Conservation (phyloP, 257 asterid species). For the Gentiana dahurica region DNA sequence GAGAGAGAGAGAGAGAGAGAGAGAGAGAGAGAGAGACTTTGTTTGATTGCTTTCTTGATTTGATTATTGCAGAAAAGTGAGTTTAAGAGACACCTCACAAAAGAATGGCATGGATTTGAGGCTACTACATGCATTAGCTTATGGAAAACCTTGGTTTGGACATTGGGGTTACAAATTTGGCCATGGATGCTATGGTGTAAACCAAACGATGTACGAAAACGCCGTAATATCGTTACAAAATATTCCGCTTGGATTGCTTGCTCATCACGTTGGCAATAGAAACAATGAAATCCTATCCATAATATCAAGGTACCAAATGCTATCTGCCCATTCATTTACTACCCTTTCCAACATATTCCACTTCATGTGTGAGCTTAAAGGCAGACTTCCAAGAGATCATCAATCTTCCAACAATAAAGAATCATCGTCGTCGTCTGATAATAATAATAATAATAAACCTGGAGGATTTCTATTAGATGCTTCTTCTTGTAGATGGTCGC, state of each 20-base stretch:
- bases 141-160: constrained; percentile 85
- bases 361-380: constrained; percentile 64
- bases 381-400: constrained; percentile 45
- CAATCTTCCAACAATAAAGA: constrained; percentile 4
- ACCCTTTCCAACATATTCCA: constrained; percentile 54
- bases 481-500: constrained; percentile 91
- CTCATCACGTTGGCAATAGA: constrained; percentile 28
- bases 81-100: constrained; percentile 57
- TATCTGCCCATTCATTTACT: constrained; percentile 58
- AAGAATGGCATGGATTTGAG: constrained; percentile 87
- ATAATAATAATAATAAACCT: too few relatives aligned
- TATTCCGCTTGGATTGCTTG: constrained; percentile 48
- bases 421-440: constrained; percentile 15
- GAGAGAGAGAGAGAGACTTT: too few relatives aligned
- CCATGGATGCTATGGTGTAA: constrained; percentile 63
- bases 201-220: constrained; percentile 37
- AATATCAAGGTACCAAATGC: constrained; percentile 51
- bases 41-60: too few relatives aligned
- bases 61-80: constrained; percentile 54
- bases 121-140: constrained; percentile 57
- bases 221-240: constrained; percentile 54
- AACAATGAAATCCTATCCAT: constrained; percentile 38
- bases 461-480: constrained; percentile 55
- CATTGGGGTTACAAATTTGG: constrained; percentile 69
- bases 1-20: too few relatives aligned